Evolutionary conservation across 768 basidiomycete species (phyloP).

Genomic region (Lepiota venenata): DNA sequence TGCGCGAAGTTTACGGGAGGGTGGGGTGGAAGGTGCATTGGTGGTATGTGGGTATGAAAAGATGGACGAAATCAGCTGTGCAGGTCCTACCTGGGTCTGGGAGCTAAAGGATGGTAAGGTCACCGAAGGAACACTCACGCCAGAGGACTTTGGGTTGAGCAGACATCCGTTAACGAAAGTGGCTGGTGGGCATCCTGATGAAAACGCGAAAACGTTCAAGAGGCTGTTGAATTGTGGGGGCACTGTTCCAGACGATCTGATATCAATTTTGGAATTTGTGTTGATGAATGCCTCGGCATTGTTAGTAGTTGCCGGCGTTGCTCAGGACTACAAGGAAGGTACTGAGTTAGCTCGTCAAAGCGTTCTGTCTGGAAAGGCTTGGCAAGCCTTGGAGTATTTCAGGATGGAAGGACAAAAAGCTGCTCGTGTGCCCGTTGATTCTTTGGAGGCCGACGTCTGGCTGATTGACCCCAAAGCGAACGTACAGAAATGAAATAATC

Average conservation of each 20-base stretch:
- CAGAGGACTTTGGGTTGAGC: constrained; percentile 73
- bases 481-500: background rate
- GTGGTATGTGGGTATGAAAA: constrained; percentile 93
- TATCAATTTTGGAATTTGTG: constrained; percentile 80
- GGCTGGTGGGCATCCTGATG: constrained; percentile 65
- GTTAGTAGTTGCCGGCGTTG: constrained; percentile 80
- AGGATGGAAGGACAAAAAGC: constrained; percentile 36
- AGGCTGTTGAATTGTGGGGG: constrained; percentile 57
- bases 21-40: constrained; percentile 77
- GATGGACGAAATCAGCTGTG: constrained; percentile 94
- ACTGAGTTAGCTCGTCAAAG: constrained; percentile 63
- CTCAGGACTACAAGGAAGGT: constrained; percentile 66
- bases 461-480: background rate
- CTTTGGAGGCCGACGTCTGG: background rate
- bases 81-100: constrained; percentile 86
- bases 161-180: constrained; percentile 70
- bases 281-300: constrained; percentile 88
- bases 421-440: constrained; percentile 13
- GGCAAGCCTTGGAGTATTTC: constrained; percentile 53
- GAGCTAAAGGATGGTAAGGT: constrained; percentile 68
- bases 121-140: constrained; percentile 58
- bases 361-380: constrained; percentile 55
- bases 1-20: constrained; percentile 66
- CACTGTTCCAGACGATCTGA: constrained; percentile 51
- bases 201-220: constrained; percentile 78